These are phyloP conservation scores for Monosporascus sp. DNA, from an alignment of 2,329 filamentous ascomycete genomes.

Conservation along the genomic window DNA sequence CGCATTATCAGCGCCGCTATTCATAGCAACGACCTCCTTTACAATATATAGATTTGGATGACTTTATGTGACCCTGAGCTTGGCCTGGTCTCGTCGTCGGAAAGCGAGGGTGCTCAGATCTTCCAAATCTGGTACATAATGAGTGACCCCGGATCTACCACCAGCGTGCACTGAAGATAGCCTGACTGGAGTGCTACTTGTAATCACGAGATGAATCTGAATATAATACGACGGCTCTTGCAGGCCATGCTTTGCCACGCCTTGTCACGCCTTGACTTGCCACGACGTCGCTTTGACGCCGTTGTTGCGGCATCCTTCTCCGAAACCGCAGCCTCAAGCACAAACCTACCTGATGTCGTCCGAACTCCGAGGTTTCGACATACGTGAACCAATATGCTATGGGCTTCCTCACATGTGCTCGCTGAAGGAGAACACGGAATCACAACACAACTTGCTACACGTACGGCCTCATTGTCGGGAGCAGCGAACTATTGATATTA, in stretches of 20 bases:
- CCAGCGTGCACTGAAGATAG: background rate
- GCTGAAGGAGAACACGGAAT: too few species aligned
- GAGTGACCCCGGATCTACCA: background rate
- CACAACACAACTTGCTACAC: too few species aligned
- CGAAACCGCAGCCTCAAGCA: background rate
- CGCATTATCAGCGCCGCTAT: background rate
- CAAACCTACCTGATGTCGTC: background rate
- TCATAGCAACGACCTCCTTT: background rate
- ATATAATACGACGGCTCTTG: background rate
- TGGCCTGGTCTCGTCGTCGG: background rate
- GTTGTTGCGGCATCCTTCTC: background rate
- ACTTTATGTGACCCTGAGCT: background rate
- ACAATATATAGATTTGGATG: background rate
- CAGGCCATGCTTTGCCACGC: background rate
- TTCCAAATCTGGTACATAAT: background rate
- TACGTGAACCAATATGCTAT: background rate
- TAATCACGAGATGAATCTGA: background rate
- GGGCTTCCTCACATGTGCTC: too few species aligned
- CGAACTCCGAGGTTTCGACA: background rate
- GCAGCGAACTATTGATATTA: too few species aligned
- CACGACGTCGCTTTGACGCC: background rate
- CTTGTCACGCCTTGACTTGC: background rate
- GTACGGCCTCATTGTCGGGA: too few species aligned
- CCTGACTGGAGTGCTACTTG: background rate
- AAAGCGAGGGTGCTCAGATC: background rate